A percentile compares a stretch with the other conserved stretches of the same genome.
These are phyloP conservation scores for Triticum monococcum DNA, from an alignment of 176 grass and related monocot genomes.

Conservation along the genomic window DNA sequence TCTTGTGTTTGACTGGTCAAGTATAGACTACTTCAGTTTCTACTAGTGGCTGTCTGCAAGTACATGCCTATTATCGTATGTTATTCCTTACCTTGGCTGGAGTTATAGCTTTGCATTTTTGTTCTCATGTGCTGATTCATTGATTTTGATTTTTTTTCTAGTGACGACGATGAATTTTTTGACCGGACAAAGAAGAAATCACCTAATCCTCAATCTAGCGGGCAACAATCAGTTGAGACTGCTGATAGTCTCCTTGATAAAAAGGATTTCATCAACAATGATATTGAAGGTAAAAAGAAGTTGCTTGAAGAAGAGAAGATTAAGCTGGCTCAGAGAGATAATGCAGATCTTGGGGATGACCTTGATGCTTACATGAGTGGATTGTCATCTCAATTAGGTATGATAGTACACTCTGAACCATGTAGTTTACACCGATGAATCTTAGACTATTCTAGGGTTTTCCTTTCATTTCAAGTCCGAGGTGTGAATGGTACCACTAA, in stretches of 20 bases:
- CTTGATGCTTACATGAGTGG: slow-evolving; percentile 98
- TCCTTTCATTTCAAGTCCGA: slow-evolving; percentile 9
- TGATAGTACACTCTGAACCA: slow-evolving; percentile 1
- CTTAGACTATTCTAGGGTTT: slow-evolving; percentile 20
- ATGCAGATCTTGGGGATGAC: slow-evolving; percentile 63
- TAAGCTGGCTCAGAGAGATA: slow-evolving; percentile 44
- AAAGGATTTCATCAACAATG: slow-evolving; percentile 61
- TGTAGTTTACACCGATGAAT: not conserved
- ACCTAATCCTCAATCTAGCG: slow-evolving; percentile 47
- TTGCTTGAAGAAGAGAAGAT: slow-evolving; percentile 74
- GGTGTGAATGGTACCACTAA: not conserved
- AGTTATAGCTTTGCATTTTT: not conserved
- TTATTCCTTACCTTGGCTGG: not conserved
- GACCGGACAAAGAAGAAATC: slow-evolving; percentile 89
- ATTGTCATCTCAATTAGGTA: slow-evolving; percentile 96
- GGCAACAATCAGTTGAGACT: slow-evolving; percentile 82
- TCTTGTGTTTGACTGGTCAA: not conserved
- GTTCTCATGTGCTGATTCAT: slow-evolving; percentile 20
- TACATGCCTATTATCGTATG: not conserved
- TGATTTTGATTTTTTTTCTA: slow-evolving; percentile 38
- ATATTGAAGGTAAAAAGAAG: slow-evolving; percentile 77
- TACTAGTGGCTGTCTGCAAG: not conserved
- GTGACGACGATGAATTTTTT: slow-evolving; percentile 96
- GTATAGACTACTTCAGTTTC: not conserved
- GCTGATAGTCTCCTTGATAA: slow-evolving; percentile 95